Evolutionary conservation across 2,329 filamentous ascomycete species (phyloP).

Genomic region (Exophiala calicioides): DNA sequence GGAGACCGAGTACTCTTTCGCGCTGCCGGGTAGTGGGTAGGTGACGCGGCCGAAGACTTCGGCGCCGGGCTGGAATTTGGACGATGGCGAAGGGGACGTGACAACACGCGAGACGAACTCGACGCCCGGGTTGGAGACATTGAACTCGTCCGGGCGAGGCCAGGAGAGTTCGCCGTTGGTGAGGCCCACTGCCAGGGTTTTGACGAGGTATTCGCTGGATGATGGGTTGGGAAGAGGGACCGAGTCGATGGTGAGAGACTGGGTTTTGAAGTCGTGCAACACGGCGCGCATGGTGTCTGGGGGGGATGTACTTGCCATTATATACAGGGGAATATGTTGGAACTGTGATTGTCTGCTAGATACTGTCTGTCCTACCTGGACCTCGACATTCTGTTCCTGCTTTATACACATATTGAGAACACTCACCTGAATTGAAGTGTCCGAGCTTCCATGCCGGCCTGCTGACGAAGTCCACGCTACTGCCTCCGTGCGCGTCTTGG

Average conservation of each 20-base stretch:
- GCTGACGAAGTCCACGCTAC: too few relatives aligned
- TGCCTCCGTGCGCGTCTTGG: too few relatives aligned
- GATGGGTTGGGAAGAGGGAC: conserved; percentile 31
- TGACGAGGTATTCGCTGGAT: conserved; percentile 42
- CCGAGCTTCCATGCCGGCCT: too few relatives aligned
- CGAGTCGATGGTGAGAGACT: conserved; percentile 27
- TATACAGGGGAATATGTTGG: background rate
- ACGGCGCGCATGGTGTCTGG: conserved; percentile 25
- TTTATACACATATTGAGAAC: too few relatives aligned
- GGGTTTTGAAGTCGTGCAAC: conserved; percentile 18
- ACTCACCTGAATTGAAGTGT: too few relatives aligned
- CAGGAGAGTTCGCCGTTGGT: conserved; percentile 48
- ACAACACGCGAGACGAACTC: conserved; percentile 47
- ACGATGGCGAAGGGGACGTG: conserved; percentile 34
- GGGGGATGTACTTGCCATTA: conserved; percentile 14
- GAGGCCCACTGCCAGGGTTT: conserved; percentile 41
- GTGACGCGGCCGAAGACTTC: conserved; percentile 43
- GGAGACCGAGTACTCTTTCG: conserved; percentile 41
- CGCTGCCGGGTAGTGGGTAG: conserved; percentile 40
- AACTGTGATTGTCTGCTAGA: background rate
- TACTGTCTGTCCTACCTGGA: too few relatives aligned
- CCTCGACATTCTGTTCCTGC: too few relatives aligned
- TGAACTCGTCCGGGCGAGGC: conserved; percentile 35
- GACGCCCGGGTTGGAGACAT: conserved; percentile 41
- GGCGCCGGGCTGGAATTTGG: conserved; percentile 43